Percentiles rank a stretch among this genome's conserved stretches.
phyloP scores from a whole-genome alignment of 2,329 filamentous ascomycete species.

The Pezizomycotina sp. region DNA sequence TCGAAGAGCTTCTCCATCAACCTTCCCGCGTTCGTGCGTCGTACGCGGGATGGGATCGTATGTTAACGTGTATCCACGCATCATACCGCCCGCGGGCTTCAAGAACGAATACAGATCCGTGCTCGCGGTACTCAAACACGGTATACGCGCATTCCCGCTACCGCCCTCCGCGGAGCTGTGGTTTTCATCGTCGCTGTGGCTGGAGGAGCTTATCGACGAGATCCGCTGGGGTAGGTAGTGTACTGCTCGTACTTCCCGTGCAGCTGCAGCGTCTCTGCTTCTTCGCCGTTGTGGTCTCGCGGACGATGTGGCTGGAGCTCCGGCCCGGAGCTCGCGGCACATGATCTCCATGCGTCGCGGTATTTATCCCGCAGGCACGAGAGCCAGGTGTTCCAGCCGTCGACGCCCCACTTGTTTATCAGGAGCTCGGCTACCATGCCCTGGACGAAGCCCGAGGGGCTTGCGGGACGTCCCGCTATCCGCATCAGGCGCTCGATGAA shows the following conservation, averaged over 20 bases:
- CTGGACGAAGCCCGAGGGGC: conserved; percentile 80
- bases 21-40: conserved; percentile 10
- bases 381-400: conserved; percentile 84
- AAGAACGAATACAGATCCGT: conserved; percentile 63
- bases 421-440: conserved; percentile 61
- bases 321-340: conserved; percentile 54
- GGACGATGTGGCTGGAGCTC: no score
- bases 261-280: no score
- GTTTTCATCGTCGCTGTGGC: no score
- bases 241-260: no score
- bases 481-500: conserved; percentile 57
- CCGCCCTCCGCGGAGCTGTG: no score
- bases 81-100: conserved; percentile 80
- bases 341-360: conserved; percentile 71
- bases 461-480: conserved; percentile 62
- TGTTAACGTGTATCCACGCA: conserved; percentile 64
- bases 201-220: no score
- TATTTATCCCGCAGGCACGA: conserved; percentile 69
- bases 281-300: no score
- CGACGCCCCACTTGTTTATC: conserved; percentile 65
- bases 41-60: conserved; percentile 55
- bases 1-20: conserved; percentile 16
- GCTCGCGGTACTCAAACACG: no score
- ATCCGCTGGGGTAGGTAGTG: no score
- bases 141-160: no score